phyloP scores from a whole-genome alignment of 495 filamentous ascomycete species.

The Glonium stellatum region DNA sequence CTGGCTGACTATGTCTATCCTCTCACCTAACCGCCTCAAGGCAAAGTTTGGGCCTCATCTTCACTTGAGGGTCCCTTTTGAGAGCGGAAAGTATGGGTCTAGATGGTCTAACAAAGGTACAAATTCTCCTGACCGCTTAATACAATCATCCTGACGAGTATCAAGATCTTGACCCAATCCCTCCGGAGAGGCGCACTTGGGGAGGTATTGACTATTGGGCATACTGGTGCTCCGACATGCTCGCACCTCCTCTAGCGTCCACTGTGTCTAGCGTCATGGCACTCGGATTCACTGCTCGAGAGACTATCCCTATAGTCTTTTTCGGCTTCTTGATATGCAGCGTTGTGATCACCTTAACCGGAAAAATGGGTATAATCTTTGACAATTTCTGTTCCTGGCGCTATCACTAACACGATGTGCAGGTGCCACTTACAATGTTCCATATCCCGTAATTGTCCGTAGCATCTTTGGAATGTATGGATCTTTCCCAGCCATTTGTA shows the following conservation, averaged over 20 bases:
- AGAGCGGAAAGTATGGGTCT: constrained; percentile 38
- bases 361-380: constrained; percentile 34
- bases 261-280: constrained; percentile 40
- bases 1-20: constrained; percentile 30
- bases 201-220: constrained; percentile 40
- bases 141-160: background rate
- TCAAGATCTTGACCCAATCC: constrained; percentile 45
- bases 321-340: constrained; percentile 42
- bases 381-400: background rate
- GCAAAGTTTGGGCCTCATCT: constrained; percentile 35
- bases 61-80: constrained; percentile 35
- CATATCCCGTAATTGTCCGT: constrained; percentile 72
- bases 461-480: constrained; percentile 84
- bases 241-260: constrained; percentile 40
- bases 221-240: constrained; percentile 40
- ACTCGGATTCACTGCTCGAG: constrained; percentile 43
- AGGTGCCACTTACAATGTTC: constrained; percentile 82
- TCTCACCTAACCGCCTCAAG: constrained; percentile 35
- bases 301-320: constrained; percentile 44
- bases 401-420: constrained; percentile 11
- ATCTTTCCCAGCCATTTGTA: constrained; percentile 45
- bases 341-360: constrained; percentile 42
- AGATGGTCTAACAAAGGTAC: constrained; percentile 43
- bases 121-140: background rate
- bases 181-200: constrained; percentile 41